Evolutionary conservation across 139 green algal genomes (phyloP).

Genomic region (Gonium pectorale): DNA sequence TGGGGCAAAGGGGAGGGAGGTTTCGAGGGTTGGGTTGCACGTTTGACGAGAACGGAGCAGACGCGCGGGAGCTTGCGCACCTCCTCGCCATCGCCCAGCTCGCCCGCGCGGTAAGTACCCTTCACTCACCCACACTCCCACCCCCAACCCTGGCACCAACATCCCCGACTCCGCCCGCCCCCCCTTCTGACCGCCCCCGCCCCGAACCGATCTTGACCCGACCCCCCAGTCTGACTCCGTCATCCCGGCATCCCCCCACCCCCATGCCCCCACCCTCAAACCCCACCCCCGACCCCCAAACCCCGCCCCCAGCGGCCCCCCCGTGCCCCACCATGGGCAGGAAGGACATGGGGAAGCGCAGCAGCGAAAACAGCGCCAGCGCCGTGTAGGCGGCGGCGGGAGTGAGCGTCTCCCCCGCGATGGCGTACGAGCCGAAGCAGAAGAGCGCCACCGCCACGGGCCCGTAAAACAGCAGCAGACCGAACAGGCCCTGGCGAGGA

Average conservation of each 20-base stretch:
- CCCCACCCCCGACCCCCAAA: no score
- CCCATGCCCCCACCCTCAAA: not conserved
- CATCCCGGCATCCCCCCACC: not conserved
- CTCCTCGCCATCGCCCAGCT: no score
- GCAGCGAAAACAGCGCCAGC: conserved; percentile 92
- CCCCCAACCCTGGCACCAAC: no score
- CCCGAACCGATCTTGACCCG: no score
- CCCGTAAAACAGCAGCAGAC: conserved; percentile 82
- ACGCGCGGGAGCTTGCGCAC: no score
- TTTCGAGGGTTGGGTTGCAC: not conserved
- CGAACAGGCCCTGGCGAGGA: conserved; percentile 73
- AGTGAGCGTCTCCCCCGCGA: conserved; percentile 56
- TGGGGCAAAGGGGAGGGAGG: not conserved
- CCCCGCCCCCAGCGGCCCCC: no score
- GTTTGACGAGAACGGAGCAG: no score
- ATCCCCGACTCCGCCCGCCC: no score
- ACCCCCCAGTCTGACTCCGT: no score
- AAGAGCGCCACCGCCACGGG: conserved; percentile 85
- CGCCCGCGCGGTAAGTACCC: no score
- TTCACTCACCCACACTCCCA: no score
- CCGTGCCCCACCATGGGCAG: conserved; percentile 89
- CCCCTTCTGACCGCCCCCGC: no score
- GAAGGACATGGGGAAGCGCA: conserved; percentile 94
- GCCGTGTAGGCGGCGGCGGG: conserved; percentile 85
- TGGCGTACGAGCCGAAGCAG: conserved; percentile 84